phyloP scores from a whole-genome alignment of 2,329 filamentous ascomycete species.

The Diaporthe helianthi region DNA sequence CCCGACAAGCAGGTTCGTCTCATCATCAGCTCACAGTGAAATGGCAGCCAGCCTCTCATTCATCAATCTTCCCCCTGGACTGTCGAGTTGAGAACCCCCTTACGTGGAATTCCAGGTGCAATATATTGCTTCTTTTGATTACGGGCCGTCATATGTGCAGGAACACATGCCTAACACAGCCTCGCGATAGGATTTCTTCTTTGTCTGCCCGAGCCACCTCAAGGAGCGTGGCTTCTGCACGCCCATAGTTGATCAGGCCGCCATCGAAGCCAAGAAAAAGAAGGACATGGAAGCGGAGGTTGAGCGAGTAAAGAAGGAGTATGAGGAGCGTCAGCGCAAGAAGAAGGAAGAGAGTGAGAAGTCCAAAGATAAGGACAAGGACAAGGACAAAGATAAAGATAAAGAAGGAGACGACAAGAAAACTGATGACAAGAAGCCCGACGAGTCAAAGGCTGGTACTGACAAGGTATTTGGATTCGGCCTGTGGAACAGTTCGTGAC shows the following conservation, averaged over 20 bases:
- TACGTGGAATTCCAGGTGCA: neutral
- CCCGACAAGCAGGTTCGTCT: constrained; percentile 80
- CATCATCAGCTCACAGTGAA: constrained; percentile 23
- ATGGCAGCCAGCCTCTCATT: constrained; percentile 1
- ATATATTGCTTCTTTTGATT: no score
- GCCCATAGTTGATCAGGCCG: constrained; percentile 74
- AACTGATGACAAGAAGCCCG: constrained; percentile 47
- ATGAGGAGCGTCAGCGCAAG: constrained; percentile 74
- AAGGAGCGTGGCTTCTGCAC: constrained; percentile 83
- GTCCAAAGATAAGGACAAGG: constrained; percentile 56
- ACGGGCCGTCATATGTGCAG: neutral
- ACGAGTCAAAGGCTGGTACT: constrained; percentile 41
- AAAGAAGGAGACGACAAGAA: constrained; percentile 50
- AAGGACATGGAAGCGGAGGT: constrained; percentile 70
- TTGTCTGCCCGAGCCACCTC: constrained; percentile 83
- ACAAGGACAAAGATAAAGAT: constrained; percentile 51
- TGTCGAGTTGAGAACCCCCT: constrained; percentile 24
- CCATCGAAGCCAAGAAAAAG: constrained; percentile 69
- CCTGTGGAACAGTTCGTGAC: neutral
- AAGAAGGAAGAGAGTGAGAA: constrained; percentile 70
- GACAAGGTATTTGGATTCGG: constrained; percentile 40
- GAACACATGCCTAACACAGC: constrained; percentile 21
- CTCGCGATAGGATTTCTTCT: constrained; percentile 77
- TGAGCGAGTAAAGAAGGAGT: constrained; percentile 74
- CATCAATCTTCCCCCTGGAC: constrained; percentile 8